Percentiles rank a stretch among this genome's conserved stretches.
These are phyloP conservation scores for Nannochloropsis granulata DNA, from an alignment of 108 stramenopile genomes.

Conservation along the genomic window DNA sequence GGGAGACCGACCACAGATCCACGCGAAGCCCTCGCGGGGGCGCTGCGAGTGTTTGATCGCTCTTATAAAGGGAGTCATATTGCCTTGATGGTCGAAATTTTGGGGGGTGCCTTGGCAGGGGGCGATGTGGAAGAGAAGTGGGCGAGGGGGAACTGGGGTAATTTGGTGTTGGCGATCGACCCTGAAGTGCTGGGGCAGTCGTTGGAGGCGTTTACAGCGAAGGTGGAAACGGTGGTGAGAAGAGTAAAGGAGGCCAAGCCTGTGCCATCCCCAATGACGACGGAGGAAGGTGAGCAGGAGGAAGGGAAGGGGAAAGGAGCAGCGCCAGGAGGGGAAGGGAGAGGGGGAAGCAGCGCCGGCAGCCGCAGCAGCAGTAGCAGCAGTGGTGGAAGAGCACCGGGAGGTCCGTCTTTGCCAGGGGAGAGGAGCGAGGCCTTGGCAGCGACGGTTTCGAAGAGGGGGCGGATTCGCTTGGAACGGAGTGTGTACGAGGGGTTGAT, in stretches of 20 bases:
- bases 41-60: slow-evolving; percentile 32
- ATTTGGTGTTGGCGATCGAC: slow-evolving; percentile 29
- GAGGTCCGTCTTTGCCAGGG: slow-evolving; percentile 1
- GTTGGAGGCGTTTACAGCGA: background rate
- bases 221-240: background rate
- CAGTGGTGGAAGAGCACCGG: background rate
- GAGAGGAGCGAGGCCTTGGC: slow-evolving; percentile 1
- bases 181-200: slow-evolving; percentile 22
- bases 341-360: no score
- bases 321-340: background rate
- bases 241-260: slow-evolving; percentile 6
- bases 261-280: background rate
- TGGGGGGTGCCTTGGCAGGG: slow-evolving; percentile 26
- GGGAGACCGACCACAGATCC: slow-evolving; percentile 29
- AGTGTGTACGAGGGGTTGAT: background rate
- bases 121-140: slow-evolving; percentile 30
- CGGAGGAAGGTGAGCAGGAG: background rate
- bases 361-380: background rate
- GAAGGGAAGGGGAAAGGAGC: no score
- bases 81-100: slow-evolving; percentile 33
- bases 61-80: slow-evolving; percentile 33
- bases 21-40: slow-evolving; percentile 23
- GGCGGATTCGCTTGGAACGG: background rate
- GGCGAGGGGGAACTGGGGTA: slow-evolving; percentile 27
- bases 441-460: background rate